These are phyloP conservation scores for Sclerotinia subarctica DNA, from an alignment of 2,329 filamentous ascomycete genomes.

Conservation along the genomic window DNA sequence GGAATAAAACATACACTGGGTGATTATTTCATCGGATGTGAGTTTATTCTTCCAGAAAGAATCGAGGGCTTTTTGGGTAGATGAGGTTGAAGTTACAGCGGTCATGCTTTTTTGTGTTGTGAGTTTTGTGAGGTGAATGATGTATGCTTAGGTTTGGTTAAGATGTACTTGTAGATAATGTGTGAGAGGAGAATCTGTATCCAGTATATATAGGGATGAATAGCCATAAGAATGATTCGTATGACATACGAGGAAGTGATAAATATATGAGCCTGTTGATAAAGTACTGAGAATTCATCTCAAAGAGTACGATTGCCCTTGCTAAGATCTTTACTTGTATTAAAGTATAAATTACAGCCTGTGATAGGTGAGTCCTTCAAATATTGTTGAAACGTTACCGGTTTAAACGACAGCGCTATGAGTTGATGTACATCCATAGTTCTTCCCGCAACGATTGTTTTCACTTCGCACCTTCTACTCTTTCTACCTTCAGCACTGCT, in stretches of 20 bases:
- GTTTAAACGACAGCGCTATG: background rate
- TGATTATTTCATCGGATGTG: background rate
- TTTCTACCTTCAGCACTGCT: background rate
- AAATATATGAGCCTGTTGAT: background rate
- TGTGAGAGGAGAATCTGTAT: background rate
- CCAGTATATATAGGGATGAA: background rate
- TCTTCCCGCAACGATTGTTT: background rate
- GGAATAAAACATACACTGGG: background rate
- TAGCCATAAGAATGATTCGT: background rate
- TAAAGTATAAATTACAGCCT: background rate
- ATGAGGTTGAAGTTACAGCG: background rate
- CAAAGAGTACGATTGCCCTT: background rate
- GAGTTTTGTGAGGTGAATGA: background rate
- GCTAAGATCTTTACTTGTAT: background rate
- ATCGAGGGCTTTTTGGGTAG: constrained; percentile 6
- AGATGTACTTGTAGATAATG: background rate
- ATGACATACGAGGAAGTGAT: background rate
- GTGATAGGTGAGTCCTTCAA: background rate
- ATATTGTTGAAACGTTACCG: background rate
- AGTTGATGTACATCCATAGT: too few relatives aligned
- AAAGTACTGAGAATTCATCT: background rate
- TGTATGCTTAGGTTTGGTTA: background rate
- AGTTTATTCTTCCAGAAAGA: constrained; percentile 16
- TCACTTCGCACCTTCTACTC: background rate
- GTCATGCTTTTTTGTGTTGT: background rate